phyloP scores from a whole-genome alignment of 2,329 filamentous ascomycete genomes.

The Daldinia sp. region DNA sequence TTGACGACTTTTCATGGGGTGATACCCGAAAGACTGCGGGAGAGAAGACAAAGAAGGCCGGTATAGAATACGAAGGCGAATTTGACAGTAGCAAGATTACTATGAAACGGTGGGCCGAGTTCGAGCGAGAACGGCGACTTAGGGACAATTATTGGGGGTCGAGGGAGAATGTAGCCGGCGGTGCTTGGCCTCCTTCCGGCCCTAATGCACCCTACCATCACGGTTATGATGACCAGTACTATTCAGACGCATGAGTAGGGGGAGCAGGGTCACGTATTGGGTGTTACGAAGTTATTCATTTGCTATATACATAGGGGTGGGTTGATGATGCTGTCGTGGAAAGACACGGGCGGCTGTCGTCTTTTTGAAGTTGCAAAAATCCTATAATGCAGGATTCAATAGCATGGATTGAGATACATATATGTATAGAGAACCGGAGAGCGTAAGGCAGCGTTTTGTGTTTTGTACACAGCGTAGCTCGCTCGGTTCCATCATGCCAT shows the following conservation, averaged over 20 bases:
- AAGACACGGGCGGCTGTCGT: conserved; percentile 12
- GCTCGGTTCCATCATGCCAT: conserved; percentile 18
- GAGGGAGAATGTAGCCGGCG: conserved; percentile 63
- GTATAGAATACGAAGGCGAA: conserved; percentile 90
- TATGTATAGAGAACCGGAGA: conserved; percentile 29
- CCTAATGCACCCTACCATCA: conserved; percentile 51
- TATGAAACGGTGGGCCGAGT: conserved; percentile 99
- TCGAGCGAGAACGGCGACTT: conserved; percentile 76
- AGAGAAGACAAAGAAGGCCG: conserved; percentile 87
- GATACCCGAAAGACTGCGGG: conserved; percentile 96
- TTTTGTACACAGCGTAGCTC: conserved; percentile 35
- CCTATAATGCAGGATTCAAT: conserved; percentile 28
- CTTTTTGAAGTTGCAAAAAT: conserved; percentile 11
- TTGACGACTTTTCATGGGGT: conserved; percentile 99
- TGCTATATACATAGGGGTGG: conserved; percentile 27
- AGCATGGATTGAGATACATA: conserved; percentile 21
- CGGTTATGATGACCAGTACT: conserved; percentile 67
- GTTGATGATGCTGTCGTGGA: conserved; percentile 11
- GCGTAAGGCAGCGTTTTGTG: conserved; percentile 18
- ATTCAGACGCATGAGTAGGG: conserved; percentile 63
- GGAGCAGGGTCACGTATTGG: conserved; percentile 14
- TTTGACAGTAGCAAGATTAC: conserved; percentile 99
- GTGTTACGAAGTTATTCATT: conserved; percentile 26
- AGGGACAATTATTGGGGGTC: conserved; percentile 65
- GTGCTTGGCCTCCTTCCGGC: conserved; percentile 59